Evolutionary conservation across 345 rosid species (phyloP).

Genomic region (Durio zibethinus): DNA sequence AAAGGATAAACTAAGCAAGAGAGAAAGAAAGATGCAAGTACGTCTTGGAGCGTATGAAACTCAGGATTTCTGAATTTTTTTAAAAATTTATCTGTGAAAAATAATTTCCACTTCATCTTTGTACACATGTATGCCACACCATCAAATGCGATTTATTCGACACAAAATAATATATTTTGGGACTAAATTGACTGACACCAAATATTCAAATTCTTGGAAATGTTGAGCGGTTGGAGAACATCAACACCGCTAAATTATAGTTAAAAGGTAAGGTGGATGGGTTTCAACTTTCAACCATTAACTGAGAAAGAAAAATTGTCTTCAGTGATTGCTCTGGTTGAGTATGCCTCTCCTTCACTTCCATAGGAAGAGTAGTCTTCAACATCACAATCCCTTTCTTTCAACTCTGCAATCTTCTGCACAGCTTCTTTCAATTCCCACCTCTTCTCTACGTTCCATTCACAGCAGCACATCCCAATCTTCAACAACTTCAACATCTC

Average conservation of each 20-base stretch:
- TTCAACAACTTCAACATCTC: conserved; percentile 78
- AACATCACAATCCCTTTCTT: conserved; percentile 42
- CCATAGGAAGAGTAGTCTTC: conserved; percentile 57
- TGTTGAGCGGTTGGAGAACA: no score
- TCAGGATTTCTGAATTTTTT: no score
- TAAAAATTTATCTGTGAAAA: no score
- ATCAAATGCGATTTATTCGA: no score
- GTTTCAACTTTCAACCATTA: conserved; percentile 15
- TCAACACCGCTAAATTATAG: neutral
- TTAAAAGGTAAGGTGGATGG: neutral
- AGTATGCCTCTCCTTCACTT: conserved; percentile 53
- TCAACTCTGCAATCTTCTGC: conserved; percentile 51
- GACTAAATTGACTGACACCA: no score
- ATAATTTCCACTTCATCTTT: no score
- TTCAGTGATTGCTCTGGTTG: conserved; percentile 56
- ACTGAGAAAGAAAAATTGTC: conserved; percentile 55
- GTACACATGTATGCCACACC: no score
- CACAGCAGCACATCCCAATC: conserved; percentile 83
- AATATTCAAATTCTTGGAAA: neutral
- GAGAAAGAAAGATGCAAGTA: no score
- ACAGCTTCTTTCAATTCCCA: conserved; percentile 62
- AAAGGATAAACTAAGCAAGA: no score
- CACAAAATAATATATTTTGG: no score
- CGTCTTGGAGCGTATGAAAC: no score
- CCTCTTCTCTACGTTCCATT: conserved; percentile 66